Evolutionary conservation across 1,284 basidiomycete species (phyloP).

Genomic region (Ceratobasidium sp.): DNA sequence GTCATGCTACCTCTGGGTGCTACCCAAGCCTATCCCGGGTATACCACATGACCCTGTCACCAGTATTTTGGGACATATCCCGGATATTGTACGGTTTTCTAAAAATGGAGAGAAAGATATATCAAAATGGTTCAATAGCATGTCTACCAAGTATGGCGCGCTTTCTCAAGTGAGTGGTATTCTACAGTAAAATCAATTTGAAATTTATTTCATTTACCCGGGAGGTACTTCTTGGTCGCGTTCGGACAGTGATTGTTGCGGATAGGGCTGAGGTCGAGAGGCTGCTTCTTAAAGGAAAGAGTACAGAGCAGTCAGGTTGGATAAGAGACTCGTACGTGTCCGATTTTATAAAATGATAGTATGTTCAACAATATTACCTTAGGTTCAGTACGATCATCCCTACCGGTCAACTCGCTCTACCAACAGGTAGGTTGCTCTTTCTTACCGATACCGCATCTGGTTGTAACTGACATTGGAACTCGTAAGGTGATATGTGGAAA

Average conservation of each 20-base stretch:
- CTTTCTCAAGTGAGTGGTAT: slow-evolving; percentile 11
- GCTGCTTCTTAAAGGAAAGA: slow-evolving; percentile 3
- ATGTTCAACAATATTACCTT: too few species aligned
- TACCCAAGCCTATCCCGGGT: slow-evolving; percentile 15
- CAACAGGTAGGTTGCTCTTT: slow-evolving; percentile 6
- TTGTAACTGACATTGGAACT: too few species aligned
- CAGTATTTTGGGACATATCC: slow-evolving; percentile 21
- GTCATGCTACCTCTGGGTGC: slow-evolving; percentile 9
- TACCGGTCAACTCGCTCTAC: neutral
- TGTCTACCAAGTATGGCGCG: slow-evolving; percentile 1
- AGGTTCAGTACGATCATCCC: slow-evolving; percentile 26
- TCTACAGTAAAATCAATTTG: too few species aligned
- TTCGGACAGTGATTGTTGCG: neutral
- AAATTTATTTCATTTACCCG: too few species aligned
- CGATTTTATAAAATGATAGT: too few species aligned
- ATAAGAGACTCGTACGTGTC: neutral
- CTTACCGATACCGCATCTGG: neutral
- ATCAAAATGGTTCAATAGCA: neutral
- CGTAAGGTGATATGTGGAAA: slow-evolving; percentile 34
- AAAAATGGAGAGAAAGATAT: neutral
- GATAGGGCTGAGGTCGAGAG: slow-evolving; percentile 19
- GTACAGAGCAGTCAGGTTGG: neutral
- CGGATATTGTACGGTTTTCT: neutral
- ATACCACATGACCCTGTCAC: slow-evolving; percentile 20
- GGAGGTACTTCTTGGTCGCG: slow-evolving; percentile 11